Percentiles rank a stretch among this genome's conserved stretches.
Conservation (phyloP, 2,329 filamentous ascomycete species). For the Neofusicoccum sp. region DNA sequence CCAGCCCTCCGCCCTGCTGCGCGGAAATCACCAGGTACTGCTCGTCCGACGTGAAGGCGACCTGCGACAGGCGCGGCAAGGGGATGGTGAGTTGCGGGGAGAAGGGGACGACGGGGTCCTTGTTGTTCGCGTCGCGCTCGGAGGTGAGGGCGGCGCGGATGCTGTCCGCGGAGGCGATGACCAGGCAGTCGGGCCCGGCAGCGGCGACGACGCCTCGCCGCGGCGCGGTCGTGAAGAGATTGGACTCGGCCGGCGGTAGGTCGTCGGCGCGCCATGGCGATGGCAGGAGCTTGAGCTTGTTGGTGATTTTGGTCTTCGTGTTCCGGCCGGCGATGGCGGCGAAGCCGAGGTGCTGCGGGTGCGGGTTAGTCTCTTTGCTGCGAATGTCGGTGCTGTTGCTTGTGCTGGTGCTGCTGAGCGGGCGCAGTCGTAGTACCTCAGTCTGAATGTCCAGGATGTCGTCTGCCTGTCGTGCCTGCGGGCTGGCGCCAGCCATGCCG, state of each 20-base stretch:
- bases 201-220: slow-evolving; percentile 80
- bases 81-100: slow-evolving; percentile 70
- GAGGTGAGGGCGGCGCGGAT: slow-evolving; percentile 85
- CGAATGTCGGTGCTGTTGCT: slow-evolving; percentile 14
- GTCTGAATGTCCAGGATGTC: slow-evolving; percentile 78
- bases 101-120: slow-evolving; percentile 64
- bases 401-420: neutral
- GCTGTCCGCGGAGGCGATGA: slow-evolving; percentile 81
- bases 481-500: slow-evolving; percentile 39
- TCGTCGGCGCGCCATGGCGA: slow-evolving; percentile 69
- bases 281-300: slow-evolving; percentile 76
- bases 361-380: slow-evolving; percentile 13
- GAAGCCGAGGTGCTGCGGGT: slow-evolving; percentile 63
- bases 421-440: slow-evolving; percentile 56
- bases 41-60: slow-evolving; percentile 90
- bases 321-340: slow-evolving; percentile 46
- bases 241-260: slow-evolving; percentile 73
- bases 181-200: slow-evolving; percentile 83
- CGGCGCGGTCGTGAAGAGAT: slow-evolving; percentile 80
- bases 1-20: slow-evolving; percentile 75
- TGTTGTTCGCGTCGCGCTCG: slow-evolving; percentile 63
- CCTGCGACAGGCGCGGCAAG: slow-evolving; percentile 77
- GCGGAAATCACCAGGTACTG: slow-evolving; percentile 78
- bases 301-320: slow-evolving; percentile 48
- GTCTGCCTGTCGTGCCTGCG: slow-evolving; percentile 54